These are phyloP conservation scores for Sarocladium oryzae DNA, from an alignment of 2,329 filamentous ascomycete genomes.

Conservation along the genomic window DNA sequence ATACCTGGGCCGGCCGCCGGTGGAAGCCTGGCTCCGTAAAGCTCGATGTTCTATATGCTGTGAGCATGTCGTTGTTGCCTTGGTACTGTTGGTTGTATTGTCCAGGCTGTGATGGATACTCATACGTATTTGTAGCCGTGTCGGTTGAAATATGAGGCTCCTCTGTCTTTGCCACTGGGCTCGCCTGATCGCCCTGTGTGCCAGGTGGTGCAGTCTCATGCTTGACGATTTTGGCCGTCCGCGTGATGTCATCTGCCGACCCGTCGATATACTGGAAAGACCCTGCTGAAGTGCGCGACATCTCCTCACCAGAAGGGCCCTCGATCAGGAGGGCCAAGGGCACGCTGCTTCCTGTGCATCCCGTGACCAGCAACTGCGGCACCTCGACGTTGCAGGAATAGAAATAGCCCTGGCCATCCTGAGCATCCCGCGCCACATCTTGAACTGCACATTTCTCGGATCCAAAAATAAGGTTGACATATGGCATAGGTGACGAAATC, in stretches of 20 bases:
- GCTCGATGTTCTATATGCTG: constrained; percentile 45
- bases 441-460: constrained; percentile 57
- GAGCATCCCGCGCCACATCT: constrained; percentile 54
- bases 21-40: constrained; percentile 44
- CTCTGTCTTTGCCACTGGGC: constrained; percentile 35
- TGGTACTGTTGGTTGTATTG: constrained; percentile 31
- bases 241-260: constrained; percentile 39
- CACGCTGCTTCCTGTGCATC: constrained; percentile 43
- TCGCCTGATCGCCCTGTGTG: constrained; percentile 31
- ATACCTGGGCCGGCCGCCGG: constrained; percentile 29
- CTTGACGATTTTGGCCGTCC: constrained; percentile 28
- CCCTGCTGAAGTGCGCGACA: constrained; percentile 42
- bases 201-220: constrained; percentile 31
- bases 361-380: constrained; percentile 52
- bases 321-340: constrained; percentile 50
- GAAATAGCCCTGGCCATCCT: constrained; percentile 49
- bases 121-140: constrained; percentile 36
- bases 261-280: constrained; percentile 45
- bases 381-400: constrained; percentile 69
- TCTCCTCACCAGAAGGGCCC: constrained; percentile 43
- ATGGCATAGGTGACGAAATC: constrained; percentile 47
- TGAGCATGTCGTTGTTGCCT: constrained; percentile 46
- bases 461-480: constrained; percentile 70
- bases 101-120: constrained; percentile 36
- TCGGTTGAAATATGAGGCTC: constrained; percentile 25